phyloP scores from a whole-genome alignment of 2,329 filamentous ascomycete species.

The Talaromyces sp. region DNA sequence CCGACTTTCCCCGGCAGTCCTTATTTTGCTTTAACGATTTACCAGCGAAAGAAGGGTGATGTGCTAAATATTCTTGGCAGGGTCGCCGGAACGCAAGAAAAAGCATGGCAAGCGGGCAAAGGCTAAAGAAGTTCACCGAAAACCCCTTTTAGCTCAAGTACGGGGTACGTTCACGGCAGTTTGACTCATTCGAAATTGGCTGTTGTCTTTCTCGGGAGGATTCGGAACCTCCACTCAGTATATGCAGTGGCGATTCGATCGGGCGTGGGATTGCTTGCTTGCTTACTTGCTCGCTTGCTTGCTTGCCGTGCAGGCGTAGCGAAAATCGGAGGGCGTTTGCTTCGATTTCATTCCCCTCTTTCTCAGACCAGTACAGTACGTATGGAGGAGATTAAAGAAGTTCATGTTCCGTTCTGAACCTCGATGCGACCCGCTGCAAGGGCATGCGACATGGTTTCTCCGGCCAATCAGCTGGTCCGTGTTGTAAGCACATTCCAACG shows the following conservation, averaged over 20 bases:
- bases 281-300: no score
- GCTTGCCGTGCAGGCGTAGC: not conserved
- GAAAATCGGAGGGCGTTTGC: slow-evolving; percentile 2
- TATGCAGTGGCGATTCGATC: not conserved
- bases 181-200: slow-evolving; percentile 3
- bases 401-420: no score
- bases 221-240: not conserved
- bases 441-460: not conserved
- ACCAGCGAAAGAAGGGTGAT: not conserved
- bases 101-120: not conserved
- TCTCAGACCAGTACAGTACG: no score
- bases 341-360: not conserved
- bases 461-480: not conserved
- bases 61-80: not conserved
- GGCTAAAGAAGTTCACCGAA: not conserved
- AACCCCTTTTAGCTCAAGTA: not conserved
- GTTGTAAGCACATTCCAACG: not conserved
- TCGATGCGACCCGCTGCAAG: not conserved
- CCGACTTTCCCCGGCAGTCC: not conserved
- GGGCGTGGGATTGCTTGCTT: not conserved
- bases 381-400: no score
- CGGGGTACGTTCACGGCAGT: not conserved
- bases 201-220: slow-evolving; percentile 8
- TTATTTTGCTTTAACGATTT: not conserved
- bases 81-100: not conserved